These are phyloP conservation scores for Litchi chinensis DNA, from an alignment of 345 rosid genomes.

Conservation along the genomic window DNA sequence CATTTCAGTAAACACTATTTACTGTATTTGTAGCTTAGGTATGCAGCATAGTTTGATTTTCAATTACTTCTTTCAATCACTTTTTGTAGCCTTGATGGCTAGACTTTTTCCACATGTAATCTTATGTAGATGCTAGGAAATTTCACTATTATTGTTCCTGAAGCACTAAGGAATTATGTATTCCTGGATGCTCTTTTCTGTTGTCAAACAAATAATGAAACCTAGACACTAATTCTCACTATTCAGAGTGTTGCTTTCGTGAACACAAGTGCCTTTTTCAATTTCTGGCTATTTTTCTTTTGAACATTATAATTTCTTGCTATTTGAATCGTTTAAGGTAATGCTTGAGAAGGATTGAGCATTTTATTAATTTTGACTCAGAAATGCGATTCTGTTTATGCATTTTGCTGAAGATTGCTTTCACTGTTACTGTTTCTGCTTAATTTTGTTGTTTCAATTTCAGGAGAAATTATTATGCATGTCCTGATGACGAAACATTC, in stretches of 20 bases:
- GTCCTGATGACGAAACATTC: constrained; percentile 92
- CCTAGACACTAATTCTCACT: not conserved
- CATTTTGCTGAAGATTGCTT: constrained; percentile 11
- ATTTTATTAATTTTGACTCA: constrained; percentile 4
- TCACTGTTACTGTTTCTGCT: constrained; percentile 1
- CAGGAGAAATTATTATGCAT: constrained; percentile 81
- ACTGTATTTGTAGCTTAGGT: not conserved
- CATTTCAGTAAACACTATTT: not conserved
- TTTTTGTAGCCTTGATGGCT: not conserved
- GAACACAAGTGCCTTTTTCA: not conserved
- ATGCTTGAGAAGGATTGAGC: not conserved
- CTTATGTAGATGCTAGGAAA: constrained; percentile 16
- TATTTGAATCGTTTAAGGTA: not conserved
- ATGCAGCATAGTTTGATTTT: not conserved
- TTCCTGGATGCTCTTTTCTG: not conserved
- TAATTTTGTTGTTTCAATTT: constrained; percentile 25
- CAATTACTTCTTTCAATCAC: constrained; percentile 4
- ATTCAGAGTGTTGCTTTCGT: not conserved
- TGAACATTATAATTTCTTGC: too few relatives aligned
- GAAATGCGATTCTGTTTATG: constrained; percentile 2
- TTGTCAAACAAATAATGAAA: constrained; percentile 4
- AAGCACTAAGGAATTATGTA: not conserved
- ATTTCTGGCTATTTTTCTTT: not conserved
- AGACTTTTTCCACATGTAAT: not conserved
- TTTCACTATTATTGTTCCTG: constrained; percentile 6